Conservation (phyloP, 148 eudicot genomes). For the Chenopodium formosanum region DNA sequence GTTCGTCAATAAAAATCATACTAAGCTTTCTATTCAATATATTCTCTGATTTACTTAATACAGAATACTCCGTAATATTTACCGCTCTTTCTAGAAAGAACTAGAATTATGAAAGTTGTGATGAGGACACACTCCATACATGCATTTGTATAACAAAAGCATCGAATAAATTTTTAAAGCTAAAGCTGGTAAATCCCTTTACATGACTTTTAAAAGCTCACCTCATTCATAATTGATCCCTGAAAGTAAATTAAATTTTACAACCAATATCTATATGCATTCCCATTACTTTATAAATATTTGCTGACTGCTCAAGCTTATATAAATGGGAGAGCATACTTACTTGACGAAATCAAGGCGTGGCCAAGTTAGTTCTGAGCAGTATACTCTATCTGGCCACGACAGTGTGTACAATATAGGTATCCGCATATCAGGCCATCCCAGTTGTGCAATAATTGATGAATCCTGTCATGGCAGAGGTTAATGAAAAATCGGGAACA, state of each 20-base stretch:
- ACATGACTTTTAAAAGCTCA: not conserved
- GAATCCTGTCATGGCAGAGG: slow-evolving; percentile 61
- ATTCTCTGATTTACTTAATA: not conserved
- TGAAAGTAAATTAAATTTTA: not conserved
- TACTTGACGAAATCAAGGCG: slow-evolving; percentile 99
- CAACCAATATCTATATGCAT: not conserved
- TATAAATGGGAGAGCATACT: slow-evolving; percentile 9
- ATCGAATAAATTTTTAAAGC: too few relatives aligned
- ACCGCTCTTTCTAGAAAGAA: not conserved
- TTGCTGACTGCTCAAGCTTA: not conserved
- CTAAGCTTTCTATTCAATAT: not conserved
- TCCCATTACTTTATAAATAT: not conserved
- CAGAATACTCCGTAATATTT: too few relatives aligned
- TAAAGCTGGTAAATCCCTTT: not conserved
- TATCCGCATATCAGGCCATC: slow-evolving; percentile 99
- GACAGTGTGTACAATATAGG: slow-evolving; percentile 95
- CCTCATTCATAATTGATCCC: not conserved
- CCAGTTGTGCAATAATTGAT: slow-evolving; percentile 89
- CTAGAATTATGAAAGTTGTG: not conserved
- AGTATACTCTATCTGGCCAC: slow-evolving; percentile 93
- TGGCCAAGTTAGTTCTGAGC: slow-evolving; percentile 98
- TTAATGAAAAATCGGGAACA: slow-evolving; percentile 2
- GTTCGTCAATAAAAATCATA: not conserved
- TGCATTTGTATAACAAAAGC: too few relatives aligned
- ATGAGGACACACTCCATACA: not conserved